Evolutionary conservation across 2,329 filamentous ascomycete species (phyloP), one percentile per base, ranked within the genome.

Genomic region (Colletotrichum cereale): DNA sequence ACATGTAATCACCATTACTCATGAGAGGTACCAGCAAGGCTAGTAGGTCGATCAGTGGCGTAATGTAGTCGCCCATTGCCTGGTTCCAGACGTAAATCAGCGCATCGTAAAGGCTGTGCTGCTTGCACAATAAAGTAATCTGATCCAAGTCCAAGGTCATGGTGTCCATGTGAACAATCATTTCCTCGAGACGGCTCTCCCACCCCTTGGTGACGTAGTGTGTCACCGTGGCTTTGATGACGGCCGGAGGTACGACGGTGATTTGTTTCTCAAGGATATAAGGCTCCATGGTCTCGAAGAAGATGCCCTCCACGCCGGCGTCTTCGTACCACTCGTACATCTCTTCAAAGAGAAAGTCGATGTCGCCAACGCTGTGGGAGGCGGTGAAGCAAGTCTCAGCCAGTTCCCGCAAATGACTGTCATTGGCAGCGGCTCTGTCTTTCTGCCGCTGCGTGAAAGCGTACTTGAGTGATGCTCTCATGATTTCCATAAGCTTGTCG

Each of bases 11-110:
- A 14, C 87, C 87, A 66, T 86, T 85, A 73, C 86, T 86, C 81
- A 88, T 87, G n/a, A 88, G 80, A 36, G 85, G 89, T 75, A 88
- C 83, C 40, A 93, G 80, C n/a, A 98, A 85, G 18, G 88, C 84
- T 60, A 97, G 84, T 2, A 99, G 87, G 73, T 98, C 95, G 75
- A 94, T 92, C 67, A 98, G 85, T 1, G 96, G 96, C 2, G 95
- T 97, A 73, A 98, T 91, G 77, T 97, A 98, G 80, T 99, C 97
- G 73, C 86, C 85, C 36, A 99, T 85, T 3, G 94, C 95, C 80
- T 94, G 92, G 72, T 97, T 98, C 96, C 96, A 99, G 66, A 99
- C 93, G 79, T 98, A 98, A 53, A 97, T 95, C 67, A 98, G 88
- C 2, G 96, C 97, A 81, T 99, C 97, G 78, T 98, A 99, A 5